Conservation (phyloP, 78 protist species). For the Dictyostelium firmibasis region DNA sequence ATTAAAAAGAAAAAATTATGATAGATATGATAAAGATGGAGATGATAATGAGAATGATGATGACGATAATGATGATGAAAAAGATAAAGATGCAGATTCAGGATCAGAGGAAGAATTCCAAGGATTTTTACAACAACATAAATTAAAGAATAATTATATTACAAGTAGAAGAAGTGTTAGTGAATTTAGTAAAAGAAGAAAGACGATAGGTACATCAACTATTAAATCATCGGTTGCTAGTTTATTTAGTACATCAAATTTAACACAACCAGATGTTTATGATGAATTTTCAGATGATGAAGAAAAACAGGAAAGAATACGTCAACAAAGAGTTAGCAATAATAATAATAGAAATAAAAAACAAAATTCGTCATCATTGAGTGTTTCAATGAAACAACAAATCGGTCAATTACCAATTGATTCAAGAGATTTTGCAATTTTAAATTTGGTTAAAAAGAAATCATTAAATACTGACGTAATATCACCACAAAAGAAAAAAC, state of each 20-base stretch:
- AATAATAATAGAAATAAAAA: neutral
- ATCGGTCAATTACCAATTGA: neutral
- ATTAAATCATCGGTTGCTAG: neutral
- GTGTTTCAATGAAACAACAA: neutral
- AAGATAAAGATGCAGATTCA: neutral
- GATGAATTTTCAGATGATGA: slow-evolving; percentile 41
- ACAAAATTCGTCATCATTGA: neutral
- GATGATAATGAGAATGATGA: neutral
- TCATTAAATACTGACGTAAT: neutral
- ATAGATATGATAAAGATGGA: neutral
- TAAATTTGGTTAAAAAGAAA: neutral
- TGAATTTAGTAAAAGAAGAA: neutral
- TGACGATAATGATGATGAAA: neutral
- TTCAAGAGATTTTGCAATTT: neutral
- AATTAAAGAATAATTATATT: neutral
- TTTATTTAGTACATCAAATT: neutral
- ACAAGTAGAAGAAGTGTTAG: neutral
- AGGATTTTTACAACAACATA: neutral
- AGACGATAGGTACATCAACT: neutral
- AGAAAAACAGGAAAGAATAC: slow-evolving; percentile 8
- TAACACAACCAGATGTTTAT: neutral
- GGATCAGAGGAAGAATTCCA: neutral
- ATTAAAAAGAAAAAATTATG: neutral
- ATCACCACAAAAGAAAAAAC: neutral
- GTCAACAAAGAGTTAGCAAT: neutral